A percentile compares a stretch with the other conserved stretches of the same genome.
Evolutionary conservation across 2,329 filamentous ascomycete genomes (phyloP).

Genomic region (Botrytis tulipae): DNA sequence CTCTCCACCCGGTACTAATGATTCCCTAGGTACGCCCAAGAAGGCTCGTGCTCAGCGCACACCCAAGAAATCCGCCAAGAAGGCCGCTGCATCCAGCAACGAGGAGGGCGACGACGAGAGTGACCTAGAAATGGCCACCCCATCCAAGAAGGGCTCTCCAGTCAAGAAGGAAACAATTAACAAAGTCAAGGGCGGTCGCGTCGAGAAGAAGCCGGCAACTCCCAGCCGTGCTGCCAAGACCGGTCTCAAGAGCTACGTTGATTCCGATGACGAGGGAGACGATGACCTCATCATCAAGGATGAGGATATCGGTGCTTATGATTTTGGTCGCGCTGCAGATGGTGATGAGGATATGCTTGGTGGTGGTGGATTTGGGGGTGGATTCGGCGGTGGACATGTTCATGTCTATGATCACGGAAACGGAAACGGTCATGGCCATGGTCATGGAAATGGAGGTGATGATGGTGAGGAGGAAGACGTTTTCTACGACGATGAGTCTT

Average conservation of each 20-base stretch:
- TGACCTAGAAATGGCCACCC: neutral
- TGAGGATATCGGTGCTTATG: neutral
- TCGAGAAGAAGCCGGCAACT: conserved; percentile 22
- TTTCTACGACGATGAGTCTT: conserved; percentile 4
- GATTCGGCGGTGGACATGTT: neutral
- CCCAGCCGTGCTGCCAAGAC: neutral
- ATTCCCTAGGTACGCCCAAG: conserved; percentile 1
- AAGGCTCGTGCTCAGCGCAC: neutral
- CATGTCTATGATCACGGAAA: neutral
- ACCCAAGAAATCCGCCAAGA: conserved; percentile 12
- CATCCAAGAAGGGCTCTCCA: conserved; percentile 25
- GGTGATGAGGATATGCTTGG: conserved; percentile 9
- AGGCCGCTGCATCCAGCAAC: neutral
- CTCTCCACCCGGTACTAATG: conserved; percentile 26
- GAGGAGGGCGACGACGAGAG: conserved; percentile 25
- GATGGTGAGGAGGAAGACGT: neutral
- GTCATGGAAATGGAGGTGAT: neutral
- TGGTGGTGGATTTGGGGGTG: neutral
- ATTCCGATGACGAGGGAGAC: conserved; percentile 20
- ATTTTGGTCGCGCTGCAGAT: neutral
- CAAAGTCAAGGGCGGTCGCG: conserved; percentile 29
- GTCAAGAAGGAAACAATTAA: conserved; percentile 28
- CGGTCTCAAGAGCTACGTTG: neutral
- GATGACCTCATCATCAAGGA: conserved; percentile 19
- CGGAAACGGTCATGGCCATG: neutral